These are phyloP conservation scores for Botryosphaeria dothidea DNA, from an alignment of 2,329 filamentous ascomycete genomes.

Conservation along the genomic window DNA sequence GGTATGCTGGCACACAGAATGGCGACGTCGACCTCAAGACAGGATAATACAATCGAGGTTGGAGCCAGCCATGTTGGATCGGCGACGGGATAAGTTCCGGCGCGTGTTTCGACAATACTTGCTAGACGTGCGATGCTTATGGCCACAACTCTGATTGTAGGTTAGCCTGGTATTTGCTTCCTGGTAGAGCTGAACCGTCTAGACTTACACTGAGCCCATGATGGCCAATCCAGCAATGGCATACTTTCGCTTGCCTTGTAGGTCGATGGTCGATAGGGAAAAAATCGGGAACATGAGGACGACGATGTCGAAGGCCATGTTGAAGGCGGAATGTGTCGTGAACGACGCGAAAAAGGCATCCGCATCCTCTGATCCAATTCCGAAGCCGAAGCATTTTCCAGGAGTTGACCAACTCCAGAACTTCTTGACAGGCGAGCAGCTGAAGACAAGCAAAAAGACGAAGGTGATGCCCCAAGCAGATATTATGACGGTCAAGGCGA, in stretches of 20 bases:
- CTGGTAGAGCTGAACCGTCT: not conserved
- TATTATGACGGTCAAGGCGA: slow-evolving; percentile 27
- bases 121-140: slow-evolving; percentile 34
- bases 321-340: slow-evolving; percentile 31
- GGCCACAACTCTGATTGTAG: slow-evolving; percentile 27
- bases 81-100: slow-evolving; percentile 32
- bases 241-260: slow-evolving; percentile 34
- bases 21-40: slow-evolving; percentile 40
- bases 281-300: slow-evolving; percentile 34
- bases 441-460: slow-evolving; percentile 32
- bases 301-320: slow-evolving; percentile 35
- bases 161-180: not conserved
- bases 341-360: slow-evolving; percentile 31
- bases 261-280: slow-evolving; percentile 32
- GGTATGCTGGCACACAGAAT: slow-evolving; percentile 40
- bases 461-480: slow-evolving; percentile 35
- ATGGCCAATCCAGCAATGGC: slow-evolving; percentile 15
- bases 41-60: slow-evolving; percentile 32
- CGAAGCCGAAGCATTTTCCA: slow-evolving; percentile 36
- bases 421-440: slow-evolving; percentile 31
- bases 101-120: slow-evolving; percentile 30
- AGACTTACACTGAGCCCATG: slow-evolving; percentile 35
- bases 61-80: slow-evolving; percentile 35
- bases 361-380: slow-evolving; percentile 31
- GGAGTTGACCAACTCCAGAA: slow-evolving; percentile 29